Conservation (phyloP, 805 yeast genomes). For the Yarrowia bubula region DNA sequence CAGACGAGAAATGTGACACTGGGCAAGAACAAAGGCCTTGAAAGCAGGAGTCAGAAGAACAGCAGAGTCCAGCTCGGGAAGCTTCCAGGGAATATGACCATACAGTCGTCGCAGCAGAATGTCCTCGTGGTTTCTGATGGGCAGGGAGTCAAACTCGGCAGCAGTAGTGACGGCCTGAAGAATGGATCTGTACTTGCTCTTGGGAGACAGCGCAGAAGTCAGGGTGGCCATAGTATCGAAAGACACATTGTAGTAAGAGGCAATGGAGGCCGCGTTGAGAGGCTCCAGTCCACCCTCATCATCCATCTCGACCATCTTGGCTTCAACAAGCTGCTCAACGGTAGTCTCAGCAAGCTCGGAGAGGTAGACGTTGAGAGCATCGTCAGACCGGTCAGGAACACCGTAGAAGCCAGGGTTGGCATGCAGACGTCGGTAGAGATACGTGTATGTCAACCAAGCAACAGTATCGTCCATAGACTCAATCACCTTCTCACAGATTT, state of each 20-base stretch:
- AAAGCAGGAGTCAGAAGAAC: slow-evolving; percentile 51
- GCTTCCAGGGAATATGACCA: slow-evolving; percentile 61
- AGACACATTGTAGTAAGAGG: slow-evolving; percentile 68
- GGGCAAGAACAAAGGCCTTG: slow-evolving; percentile 73
- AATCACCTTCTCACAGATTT: slow-evolving; percentile 65
- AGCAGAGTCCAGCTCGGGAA: slow-evolving; percentile 37
- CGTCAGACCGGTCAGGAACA: slow-evolving; percentile 57
- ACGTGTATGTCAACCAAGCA: slow-evolving; percentile 85
- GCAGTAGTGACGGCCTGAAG: slow-evolving; percentile 67
- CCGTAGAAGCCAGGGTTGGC: slow-evolving; percentile 89
- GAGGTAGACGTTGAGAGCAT: slow-evolving; percentile 74
- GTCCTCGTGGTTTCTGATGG: slow-evolving; percentile 63
- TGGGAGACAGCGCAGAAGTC: slow-evolving; percentile 48
- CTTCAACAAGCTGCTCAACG: slow-evolving; percentile 55
- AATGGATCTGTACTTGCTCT: slow-evolving; percentile 58
- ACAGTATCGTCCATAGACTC: slow-evolving; percentile 76
- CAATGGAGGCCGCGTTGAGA: slow-evolving; percentile 67
- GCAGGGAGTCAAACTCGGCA: slow-evolving; percentile 66
- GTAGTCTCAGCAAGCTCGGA: slow-evolving; percentile 80
- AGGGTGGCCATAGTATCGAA: slow-evolving; percentile 67
- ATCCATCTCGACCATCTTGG: slow-evolving; percentile 61
- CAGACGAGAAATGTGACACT: slow-evolving; percentile 75
- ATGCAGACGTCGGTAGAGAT: slow-evolving; percentile 75
- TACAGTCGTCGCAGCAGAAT: slow-evolving; percentile 50
- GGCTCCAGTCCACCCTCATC: slow-evolving; percentile 51